Percentiles rank a stretch among this genome's conserved stretches.
Evolutionary conservation across 495 filamentous ascomycete species (phyloP).

Genomic region (Trichoderma virens): DNA sequence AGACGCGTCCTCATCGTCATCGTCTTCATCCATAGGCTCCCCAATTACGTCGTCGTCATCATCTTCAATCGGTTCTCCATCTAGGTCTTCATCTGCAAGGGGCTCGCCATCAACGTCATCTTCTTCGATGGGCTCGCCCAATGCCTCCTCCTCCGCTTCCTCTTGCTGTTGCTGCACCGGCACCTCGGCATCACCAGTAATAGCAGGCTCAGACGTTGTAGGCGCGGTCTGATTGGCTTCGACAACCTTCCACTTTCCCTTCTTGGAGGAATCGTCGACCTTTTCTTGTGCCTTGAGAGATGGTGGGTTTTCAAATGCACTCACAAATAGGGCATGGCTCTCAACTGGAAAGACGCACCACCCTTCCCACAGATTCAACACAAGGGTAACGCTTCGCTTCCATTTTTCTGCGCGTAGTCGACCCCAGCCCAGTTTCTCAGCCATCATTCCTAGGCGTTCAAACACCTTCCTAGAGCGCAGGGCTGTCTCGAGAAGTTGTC

Average conservation of each 20-base stretch:
- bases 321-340: constrained; percentile 63
- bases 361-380: constrained; percentile 78
- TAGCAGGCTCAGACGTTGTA: neutral
- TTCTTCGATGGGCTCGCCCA: constrained; percentile 41
- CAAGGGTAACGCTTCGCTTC: constrained; percentile 67
- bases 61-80: constrained; percentile 26
- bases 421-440: constrained; percentile 74
- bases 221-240: constrained; percentile 16
- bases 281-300: constrained; percentile 43
- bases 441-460: constrained; percentile 69
- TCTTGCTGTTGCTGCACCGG: constrained; percentile 18
- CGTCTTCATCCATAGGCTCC: constrained; percentile 24
- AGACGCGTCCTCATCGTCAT: constrained; percentile 19
- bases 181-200: neutral
- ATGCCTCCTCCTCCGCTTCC: constrained; percentile 39
- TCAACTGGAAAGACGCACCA: constrained; percentile 80
- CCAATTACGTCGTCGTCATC: constrained; percentile 26
- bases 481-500: constrained; percentile 73
- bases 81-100: constrained; percentile 30
- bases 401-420: constrained; percentile 81
- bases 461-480: constrained; percentile 67
- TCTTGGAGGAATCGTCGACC: constrained; percentile 44
- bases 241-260: constrained; percentile 58
- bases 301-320: constrained; percentile 68
- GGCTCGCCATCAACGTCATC: constrained; percentile 46